Percentiles rank a stretch among this genome's conserved stretches.
Evolutionary conservation across 2,329 filamentous ascomycete species (phyloP).

Genomic region (Aspergillus sp.): DNA sequence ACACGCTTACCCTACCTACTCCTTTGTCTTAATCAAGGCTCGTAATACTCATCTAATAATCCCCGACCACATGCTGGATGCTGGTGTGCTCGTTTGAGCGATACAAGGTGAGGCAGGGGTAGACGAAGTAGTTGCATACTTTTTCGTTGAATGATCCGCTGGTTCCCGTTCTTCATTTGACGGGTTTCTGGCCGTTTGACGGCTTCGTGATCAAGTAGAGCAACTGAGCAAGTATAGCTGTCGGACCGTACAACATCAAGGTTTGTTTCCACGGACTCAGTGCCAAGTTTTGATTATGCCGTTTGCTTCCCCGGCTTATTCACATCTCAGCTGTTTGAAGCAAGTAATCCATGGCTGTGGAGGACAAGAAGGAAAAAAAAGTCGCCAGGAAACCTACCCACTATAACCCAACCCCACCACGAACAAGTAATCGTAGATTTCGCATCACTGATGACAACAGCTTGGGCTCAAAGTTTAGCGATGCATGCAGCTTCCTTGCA

Average conservation of each 20-base stretch:
- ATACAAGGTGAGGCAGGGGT: not conserved
- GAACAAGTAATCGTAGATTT: not conserved
- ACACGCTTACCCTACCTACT: not conserved
- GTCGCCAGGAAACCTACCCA: not conserved
- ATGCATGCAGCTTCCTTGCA: not conserved
- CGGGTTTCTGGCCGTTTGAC: too few relatives aligned
- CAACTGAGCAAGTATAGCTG: too few relatives aligned
- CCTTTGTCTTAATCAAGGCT: not conserved
- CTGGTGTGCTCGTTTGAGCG: too few relatives aligned
- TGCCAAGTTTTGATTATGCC: too few relatives aligned
- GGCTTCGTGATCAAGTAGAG: too few relatives aligned
- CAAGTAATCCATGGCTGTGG: too few relatives aligned
- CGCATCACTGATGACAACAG: not conserved
- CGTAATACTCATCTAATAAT: not conserved
- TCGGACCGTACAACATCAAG: too few relatives aligned
- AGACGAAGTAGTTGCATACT: not conserved
- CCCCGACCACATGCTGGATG: not conserved
- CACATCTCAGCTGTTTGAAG: too few relatives aligned
- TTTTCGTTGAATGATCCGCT: not conserved
- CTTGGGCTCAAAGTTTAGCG: not conserved
- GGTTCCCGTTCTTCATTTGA: not conserved
- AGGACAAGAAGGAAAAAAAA: too few relatives aligned
- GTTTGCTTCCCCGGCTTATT: too few relatives aligned
- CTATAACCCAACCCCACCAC: not conserved
- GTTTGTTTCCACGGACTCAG: too few relatives aligned